Percentiles rank a stretch among this genome's conserved stretches.
These are phyloP conservation scores for Nakazawaea peltata DNA, from an alignment of 805 yeast species.

Conservation along the genomic window DNA sequence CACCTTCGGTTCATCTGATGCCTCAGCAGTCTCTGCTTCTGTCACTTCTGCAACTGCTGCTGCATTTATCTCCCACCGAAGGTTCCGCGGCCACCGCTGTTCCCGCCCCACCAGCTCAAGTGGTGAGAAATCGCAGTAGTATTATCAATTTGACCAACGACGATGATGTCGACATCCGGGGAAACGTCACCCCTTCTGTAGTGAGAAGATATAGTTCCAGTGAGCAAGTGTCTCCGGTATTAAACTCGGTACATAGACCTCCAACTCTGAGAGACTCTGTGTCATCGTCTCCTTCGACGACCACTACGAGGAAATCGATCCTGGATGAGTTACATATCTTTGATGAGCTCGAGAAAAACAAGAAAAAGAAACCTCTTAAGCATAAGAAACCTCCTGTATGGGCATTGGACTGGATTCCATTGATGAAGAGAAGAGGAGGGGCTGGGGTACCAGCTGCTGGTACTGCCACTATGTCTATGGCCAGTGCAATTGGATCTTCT, in stretches of 20 bases:
- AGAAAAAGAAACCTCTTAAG: constrained; percentile 43
- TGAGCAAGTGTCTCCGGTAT: constrained; percentile 18
- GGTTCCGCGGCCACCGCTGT: not conserved
- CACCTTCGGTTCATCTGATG: not conserved
- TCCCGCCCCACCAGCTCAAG: constrained; percentile 1
- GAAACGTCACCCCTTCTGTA: constrained; percentile 28
- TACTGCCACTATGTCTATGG: not conserved
- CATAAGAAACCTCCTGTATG: constrained; percentile 67
- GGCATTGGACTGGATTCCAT: constrained; percentile 71
- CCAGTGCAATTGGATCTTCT: not conserved
- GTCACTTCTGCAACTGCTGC: not conserved
- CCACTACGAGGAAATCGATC: not conserved
- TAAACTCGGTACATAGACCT: constrained; percentile 1
- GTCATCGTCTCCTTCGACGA: no score
- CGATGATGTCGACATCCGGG: constrained; percentile 34
- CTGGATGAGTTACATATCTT: constrained; percentile 5
- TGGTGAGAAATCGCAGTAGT: constrained; percentile 18
- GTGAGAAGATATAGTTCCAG: constrained; percentile 20
- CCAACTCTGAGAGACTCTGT: not conserved
- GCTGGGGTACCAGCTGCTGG: not conserved
- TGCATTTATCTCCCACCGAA: not conserved
- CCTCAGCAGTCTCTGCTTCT: not conserved
- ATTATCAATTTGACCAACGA: constrained; percentile 34
- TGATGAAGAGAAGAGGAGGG: constrained; percentile 13
- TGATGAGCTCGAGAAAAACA: constrained; percentile 3